Evolutionary conservation across 768 basidiomycete species (phyloP), one percentile per base, ranked within the genome.

Genomic region (Asterophora parasitica): DNA sequence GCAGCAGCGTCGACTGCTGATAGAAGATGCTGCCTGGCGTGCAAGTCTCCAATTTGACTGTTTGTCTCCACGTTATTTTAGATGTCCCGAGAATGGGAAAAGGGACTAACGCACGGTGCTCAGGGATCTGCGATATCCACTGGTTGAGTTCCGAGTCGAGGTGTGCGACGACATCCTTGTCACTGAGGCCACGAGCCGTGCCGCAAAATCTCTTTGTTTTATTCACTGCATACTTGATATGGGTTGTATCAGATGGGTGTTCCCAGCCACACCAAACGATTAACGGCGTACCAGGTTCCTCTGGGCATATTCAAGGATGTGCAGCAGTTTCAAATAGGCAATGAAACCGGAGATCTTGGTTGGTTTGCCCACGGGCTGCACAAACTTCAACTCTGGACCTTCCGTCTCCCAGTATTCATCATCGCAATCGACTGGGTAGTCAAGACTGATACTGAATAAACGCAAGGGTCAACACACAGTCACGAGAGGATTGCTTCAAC

Each of bases 141-240:
- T 78, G 74, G 53, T 90, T 88, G 52, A 91, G 65, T 4, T 79
- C 78, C 3, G 83, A 82, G 65, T 91, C 88, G 10, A 91, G 72
- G 49, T 88, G 83, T 2, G 79, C 75, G 5, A 91, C 81, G 28
- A 82, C 74, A 31, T 78, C 74, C 46, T 83, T 74, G 45, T 83
- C 49, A 28, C 39, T 52, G 16, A 41, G 48, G 15, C 28, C 20
- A 12, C 34, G 32, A 33, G 23, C 42, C 30, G 37, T 37, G 15
- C 39, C 43, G 30, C 44, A 36, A 32, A 32, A 48, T 31, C 30
- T 44, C 30, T 49, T 42, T 11, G 41, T 33, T 42, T 51, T 49
- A 20, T 59, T 54, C 36, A 52, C 49, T 7, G 51, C 47, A 17
- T 56, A 57, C 58, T 59, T 17, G 10, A 15, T 19, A 11, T 16